These are phyloP conservation scores for Atalantia buxifolia DNA, from an alignment of 345 rosid genomes.

Conservation along the genomic window DNA sequence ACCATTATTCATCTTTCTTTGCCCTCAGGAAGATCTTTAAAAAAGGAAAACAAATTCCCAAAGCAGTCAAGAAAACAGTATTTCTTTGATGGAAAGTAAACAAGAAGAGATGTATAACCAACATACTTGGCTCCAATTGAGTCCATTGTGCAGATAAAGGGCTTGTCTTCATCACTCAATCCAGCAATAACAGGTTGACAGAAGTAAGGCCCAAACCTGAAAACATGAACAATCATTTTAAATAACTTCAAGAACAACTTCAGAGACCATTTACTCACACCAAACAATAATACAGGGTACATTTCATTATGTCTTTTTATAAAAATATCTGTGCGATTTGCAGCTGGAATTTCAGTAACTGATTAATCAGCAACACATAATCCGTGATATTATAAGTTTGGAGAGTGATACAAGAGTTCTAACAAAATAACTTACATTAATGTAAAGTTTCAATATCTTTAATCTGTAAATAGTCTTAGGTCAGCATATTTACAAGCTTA, in stretches of 20 bases:
- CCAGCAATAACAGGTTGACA: constrained; percentile 98
- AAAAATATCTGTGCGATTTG: neutral
- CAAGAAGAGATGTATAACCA: neutral
- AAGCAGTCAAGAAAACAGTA: neutral
- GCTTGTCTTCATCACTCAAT: constrained; percentile 86
- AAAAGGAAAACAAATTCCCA: neutral
- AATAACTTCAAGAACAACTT: neutral
- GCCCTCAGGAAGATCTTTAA: neutral
- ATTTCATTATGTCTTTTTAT: neutral
- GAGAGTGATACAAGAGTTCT: neutral
- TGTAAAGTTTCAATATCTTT: neutral
- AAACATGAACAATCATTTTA: constrained; percentile 3
- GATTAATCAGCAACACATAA: neutral
- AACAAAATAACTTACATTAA: neutral
- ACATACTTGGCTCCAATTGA: constrained; percentile 95
- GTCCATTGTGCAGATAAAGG: constrained; percentile 98
- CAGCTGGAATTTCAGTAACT: neutral
- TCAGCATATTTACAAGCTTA: no score
- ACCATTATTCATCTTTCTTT: neutral
- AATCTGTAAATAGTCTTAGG: no score
- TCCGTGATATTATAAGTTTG: neutral
- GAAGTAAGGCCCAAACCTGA: constrained; percentile 95
- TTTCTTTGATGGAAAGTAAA: neutral
- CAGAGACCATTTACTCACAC: neutral
- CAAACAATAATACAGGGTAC: neutral